A percentile compares a stretch with the other conserved stretches of the same genome.
Conservation (phyloP, 2,329 filamentous ascomycete species). For the Dactylellina leptospora region DNA sequence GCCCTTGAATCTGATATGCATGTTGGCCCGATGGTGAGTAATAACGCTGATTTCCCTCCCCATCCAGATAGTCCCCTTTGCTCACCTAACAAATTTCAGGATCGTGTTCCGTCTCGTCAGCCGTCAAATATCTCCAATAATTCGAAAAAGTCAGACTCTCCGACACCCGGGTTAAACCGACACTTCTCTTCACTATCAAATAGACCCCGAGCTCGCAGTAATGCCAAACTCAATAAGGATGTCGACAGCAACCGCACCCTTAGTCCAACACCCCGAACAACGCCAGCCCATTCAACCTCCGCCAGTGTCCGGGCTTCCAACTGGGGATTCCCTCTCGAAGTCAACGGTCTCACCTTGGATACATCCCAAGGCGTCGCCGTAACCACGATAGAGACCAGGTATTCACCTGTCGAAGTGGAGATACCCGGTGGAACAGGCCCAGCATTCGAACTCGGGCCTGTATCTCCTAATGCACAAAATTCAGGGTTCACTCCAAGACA, state of each 20-base stretch:
- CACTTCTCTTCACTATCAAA: constrained; percentile 34
- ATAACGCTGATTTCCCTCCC: background rate
- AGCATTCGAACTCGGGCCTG: constrained; percentile 40
- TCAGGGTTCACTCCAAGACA: constrained; percentile 18
- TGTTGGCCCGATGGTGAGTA: constrained; percentile 35
- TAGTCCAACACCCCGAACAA: constrained; percentile 19
- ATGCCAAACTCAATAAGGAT: constrained; percentile 14
- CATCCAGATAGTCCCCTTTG: no score
- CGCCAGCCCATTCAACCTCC: constrained; percentile 42
- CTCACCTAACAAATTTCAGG: background rate
- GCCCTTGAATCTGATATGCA: constrained; percentile 37
- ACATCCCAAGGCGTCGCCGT: constrained; percentile 35
- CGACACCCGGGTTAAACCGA: constrained; percentile 20
- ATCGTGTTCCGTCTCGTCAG: constrained; percentile 38
- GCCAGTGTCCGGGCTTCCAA: constrained; percentile 40
- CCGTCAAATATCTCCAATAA: constrained; percentile 23
- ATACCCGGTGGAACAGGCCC: constrained; percentile 23
- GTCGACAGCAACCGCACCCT: constrained; percentile 4
- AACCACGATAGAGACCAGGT: constrained; percentile 45
- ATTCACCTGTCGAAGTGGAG: constrained; percentile 34
- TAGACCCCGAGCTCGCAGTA: constrained; percentile 30
- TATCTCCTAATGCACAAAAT: background rate
- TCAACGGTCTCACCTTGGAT: constrained; percentile 24
- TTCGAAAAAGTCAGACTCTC: constrained; percentile 24
- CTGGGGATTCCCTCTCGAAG: constrained; percentile 44